Evolutionary conservation across 2,329 filamentous ascomycete species (phyloP), one percentile per base, ranked within the genome.

Genomic region (Myotisia sp.): DNA sequence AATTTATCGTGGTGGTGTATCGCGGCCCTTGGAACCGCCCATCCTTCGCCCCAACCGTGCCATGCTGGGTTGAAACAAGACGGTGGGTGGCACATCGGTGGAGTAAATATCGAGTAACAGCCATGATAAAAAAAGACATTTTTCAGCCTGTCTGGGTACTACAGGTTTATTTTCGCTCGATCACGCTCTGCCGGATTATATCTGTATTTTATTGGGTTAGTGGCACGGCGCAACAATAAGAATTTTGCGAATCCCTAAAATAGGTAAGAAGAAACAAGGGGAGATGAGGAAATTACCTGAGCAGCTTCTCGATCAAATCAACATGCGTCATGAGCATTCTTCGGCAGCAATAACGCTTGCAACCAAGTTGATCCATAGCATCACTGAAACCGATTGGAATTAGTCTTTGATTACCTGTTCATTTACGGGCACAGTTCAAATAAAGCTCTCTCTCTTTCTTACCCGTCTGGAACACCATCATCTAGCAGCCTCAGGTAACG

Each of bases 291-390:
- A 49, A 72, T 48, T 76, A 92, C 82, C 87, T 83, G 45, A 98
- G 74, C 33, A 98, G 74, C 65, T 98, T 98, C 70, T 98, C 90
- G 49, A 98, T 94, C 42, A 98, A 69, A 58, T 98, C 90, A 51
- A 98, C 90, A 62, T 98, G 90, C 40, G 90, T 98, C 81, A 98
- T 94, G 60, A 98, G 76, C 90, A 98, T 98, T 53, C 90, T 80
- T 49, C 90, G 82, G 67, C 90, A 98, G 72, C 90, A 98, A 68
- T 98, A 98, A 48, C 90, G 76, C 62, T 84, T 87, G 53, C 92
- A 79, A 37, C 85, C 85, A 34, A 98, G 76, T 55, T 85, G 73
- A 60, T 95, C 86, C 79, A 98, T 92, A 26, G 87, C 90, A 56
- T 94, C 85, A 53, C 90, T 94, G 47, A n/a, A n/a, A n/a, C n/a